Evolutionary conservation across 2,329 filamentous ascomycete species (phyloP).

Genomic region (Tolypocladium nubicola): DNA sequence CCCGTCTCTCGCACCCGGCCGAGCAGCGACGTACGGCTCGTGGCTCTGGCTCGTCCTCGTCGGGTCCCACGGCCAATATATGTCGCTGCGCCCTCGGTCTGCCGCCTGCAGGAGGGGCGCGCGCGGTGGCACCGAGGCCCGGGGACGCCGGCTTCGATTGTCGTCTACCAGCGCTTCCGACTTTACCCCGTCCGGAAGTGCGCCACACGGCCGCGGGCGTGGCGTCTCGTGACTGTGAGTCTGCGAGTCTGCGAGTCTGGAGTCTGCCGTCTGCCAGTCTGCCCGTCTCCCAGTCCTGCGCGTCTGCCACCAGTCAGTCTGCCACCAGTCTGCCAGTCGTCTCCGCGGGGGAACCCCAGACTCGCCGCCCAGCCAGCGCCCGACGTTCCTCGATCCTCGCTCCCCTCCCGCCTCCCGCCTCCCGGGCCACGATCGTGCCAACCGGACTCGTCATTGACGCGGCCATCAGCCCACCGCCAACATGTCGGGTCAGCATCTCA

Average conservation of each 20-base stretch:
- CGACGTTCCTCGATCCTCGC: neutral
- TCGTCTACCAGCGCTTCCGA: neutral
- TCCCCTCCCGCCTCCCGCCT: neutral
- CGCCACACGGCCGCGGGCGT: neutral
- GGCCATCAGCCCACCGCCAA: neutral
- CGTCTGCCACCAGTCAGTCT: no score
- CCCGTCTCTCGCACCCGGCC: neutral
- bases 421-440: neutral
- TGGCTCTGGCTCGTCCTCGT: no score
- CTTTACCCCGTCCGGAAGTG: neutral
- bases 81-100: neutral
- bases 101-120: neutral
- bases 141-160: neutral
- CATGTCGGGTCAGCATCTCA: neutral
- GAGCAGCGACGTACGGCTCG: neutral
- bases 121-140: neutral
- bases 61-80: neutral
- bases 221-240: neutral
- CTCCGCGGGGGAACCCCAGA: neutral
- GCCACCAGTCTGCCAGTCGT: no score
- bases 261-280: no score
- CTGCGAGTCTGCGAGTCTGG: no score
- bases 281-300: no score
- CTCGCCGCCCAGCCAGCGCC: neutral
- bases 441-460: neutral